These are phyloP conservation scores for Fusarium sp. DNA, from an alignment of 2,329 filamentous ascomycete species.

Conservation along the genomic window DNA sequence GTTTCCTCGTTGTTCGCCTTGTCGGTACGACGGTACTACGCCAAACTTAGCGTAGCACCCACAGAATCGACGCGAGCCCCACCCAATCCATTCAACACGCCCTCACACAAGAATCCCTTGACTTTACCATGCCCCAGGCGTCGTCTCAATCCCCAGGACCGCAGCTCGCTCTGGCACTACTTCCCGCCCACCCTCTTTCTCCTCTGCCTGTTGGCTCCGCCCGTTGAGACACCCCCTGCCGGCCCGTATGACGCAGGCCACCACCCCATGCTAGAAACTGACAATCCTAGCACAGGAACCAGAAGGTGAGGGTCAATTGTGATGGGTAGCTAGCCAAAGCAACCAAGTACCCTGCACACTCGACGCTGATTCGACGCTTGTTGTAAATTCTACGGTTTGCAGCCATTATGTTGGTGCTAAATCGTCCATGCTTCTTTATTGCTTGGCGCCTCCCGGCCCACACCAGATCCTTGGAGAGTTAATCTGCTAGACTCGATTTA, in stretches of 20 bases:
- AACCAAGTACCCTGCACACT: constrained; percentile 21
- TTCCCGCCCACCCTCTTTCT: constrained; percentile 42
- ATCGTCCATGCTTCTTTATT: constrained; percentile 43
- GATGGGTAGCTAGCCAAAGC: constrained; percentile 24
- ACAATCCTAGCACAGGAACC: constrained; percentile 40
- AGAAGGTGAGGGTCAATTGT: constrained; percentile 39
- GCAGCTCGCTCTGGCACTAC: constrained; percentile 41
- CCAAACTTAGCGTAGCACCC: constrained; percentile 40
- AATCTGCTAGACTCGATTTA: constrained; percentile 52
- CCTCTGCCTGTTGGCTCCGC: constrained; percentile 45
- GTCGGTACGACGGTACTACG: constrained; percentile 24
- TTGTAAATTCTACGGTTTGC: constrained; percentile 51
- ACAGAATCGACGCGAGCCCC: constrained; percentile 12
- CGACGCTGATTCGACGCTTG: constrained; percentile 43
- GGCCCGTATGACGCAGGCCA: constrained; percentile 49
- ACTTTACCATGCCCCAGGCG: constrained; percentile 12
- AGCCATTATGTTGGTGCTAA: constrained; percentile 43
- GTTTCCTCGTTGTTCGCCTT: constrained; percentile 41
- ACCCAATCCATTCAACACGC: constrained; percentile 27
- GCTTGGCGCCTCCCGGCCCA: constrained; percentile 49
- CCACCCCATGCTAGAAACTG: constrained; percentile 41
- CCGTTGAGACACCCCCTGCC: constrained; percentile 51
- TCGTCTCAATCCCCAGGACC: constrained; percentile 36
- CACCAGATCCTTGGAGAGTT: constrained; percentile 52
- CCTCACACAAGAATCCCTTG: constrained; percentile 26